Percentiles rank a stretch among this genome's conserved stretches.
Evolutionary conservation across 75 land plant genomes (phyloP).

Genomic region (Adiantum capillusveneris): DNA sequence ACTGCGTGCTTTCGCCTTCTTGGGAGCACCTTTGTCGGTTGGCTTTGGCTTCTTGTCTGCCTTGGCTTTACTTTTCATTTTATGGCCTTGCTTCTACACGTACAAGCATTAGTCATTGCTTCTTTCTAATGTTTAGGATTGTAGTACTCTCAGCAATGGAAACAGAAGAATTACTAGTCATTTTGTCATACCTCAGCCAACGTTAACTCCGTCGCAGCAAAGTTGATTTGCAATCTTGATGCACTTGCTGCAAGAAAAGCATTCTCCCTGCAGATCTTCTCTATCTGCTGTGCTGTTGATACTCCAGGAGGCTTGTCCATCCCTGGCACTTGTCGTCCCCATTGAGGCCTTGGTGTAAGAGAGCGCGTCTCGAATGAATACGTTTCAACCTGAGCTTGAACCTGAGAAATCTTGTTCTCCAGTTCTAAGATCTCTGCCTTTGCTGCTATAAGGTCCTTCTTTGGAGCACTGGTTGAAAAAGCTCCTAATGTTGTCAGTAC

Average conservation of each 20-base stretch:
- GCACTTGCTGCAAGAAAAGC: background rate
- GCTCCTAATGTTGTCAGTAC: no score
- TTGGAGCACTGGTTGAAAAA: background rate
- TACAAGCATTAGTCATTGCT: no score
- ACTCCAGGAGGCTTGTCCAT: constrained; percentile 3
- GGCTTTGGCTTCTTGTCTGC: no score
- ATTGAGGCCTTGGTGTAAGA: background rate
- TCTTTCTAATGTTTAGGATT: no score
- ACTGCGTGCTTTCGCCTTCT: no score
- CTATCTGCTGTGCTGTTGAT: constrained; percentile 2
- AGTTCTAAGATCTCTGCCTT: constrained; percentile 4
- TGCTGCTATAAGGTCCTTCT: background rate
- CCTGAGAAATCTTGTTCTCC: background rate
- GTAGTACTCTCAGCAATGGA: no score
- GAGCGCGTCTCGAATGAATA: background rate
- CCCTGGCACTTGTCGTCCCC: constrained; percentile 6
- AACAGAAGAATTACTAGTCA: no score
- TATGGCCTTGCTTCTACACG: no score
- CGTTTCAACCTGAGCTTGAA: background rate
- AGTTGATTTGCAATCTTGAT: background rate
- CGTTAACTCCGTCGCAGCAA: background rate
- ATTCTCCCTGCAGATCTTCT: constrained; percentile 3
- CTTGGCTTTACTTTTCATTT: no score
- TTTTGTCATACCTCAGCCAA: background rate
- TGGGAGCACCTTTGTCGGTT: no score